Evolutionary conservation across 164 flowering plant genomes (phyloP), one percentile per base, ranked within the genome.

Genomic region (Macadamia tetraphylla): DNA sequence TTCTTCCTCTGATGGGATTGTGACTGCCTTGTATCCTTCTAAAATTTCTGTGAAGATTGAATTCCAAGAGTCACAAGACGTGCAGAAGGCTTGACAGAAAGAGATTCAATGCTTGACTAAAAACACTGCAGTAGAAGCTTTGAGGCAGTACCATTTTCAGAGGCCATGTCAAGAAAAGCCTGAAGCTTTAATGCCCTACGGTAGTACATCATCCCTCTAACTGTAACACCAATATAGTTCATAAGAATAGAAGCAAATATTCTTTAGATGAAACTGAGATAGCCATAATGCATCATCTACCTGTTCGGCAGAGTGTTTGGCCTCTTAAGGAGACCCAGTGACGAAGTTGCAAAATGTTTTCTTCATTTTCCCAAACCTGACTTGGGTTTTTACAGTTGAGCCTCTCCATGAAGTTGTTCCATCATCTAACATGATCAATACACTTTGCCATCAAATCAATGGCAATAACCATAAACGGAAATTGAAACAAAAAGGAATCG

Each of bases 191-290:
- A 73, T 58, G 99, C 99, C 74, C 94, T 83, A 64, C 93, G 79
- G 63, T 92, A 95, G 56, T 95, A 95, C 99, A 95, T 95, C 99
- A 95, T 95, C 46, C 98, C 98, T 76, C 98, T 82, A 62, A 95
- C 99, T 92, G 90, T 80, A 85, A 49, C 1, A 63, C 15, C 63
- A 48, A 48, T 30, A n/a, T 46, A 60, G 46, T 31, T 65, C 58
- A 67, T n/a, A 62, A 59, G 58, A 60, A 62, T 1, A 69, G 32
- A 13, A 43, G 11, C 46, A 29, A 29, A 32, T 62, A 42, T 14
- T 60, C 55, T 30, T 2, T 12, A 46, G 18, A 62, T 40, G 52
- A 58, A 57, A 68, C 17, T 63, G 15, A 60, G 31, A 61, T 35
- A 40, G 53, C 18, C n/a, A 46, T 29, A 3, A 62, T 43, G 64